Base-by-base conservation (phyloP, 1,284 basidiomycete species). In the Malassezia psittaci region DNA sequence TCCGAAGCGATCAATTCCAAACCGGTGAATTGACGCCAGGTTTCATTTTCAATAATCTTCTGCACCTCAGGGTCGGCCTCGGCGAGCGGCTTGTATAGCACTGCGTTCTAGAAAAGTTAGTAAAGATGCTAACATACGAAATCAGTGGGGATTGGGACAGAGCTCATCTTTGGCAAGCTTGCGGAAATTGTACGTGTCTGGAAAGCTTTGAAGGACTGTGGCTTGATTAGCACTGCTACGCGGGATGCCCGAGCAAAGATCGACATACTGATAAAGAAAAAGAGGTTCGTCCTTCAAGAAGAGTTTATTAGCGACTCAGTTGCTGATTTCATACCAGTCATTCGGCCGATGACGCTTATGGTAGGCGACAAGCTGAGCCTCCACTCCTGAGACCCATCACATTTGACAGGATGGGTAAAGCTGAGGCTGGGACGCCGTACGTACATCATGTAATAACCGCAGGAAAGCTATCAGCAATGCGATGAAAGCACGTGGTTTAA, bases 11-110 rank as follows among this genome's bases (percentile, higher is more conserved):
- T 93, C 73, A 93, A 85, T 79, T 98, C 94, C 63, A 99, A 85
- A 61, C 94, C 94, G 51, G 88, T 88, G 78, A 88, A 96, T 81
- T 96, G 93, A 62, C 75, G 71, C 89, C 90, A 96, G 77, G 89
- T 93, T 82, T 98, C 93, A 81, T 94, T 89, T 80, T 98, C 90
- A 79, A 98, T 89, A 81, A 98, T 88, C 77, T 90, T 87, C 78
- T 90, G 83, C 69, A 98, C 85, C 78, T 88, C 88, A 59, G 91
- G 91, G 79, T 96, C 91, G 71, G 85, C 83, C 81, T 96, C 84
- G 32, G 85, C 81, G 58, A 96, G 82, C 66, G 90, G 82, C 60
- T 83, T 79, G 79, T 96, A 96, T 66, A 98, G 82, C 59, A 82
- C 79, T 78, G 86, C 87, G 85, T 96, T 96, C 89, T 94, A 57